Conservation (phyloP, 1,284 basidiomycete species). For the Pholiota adiposa region DNA sequence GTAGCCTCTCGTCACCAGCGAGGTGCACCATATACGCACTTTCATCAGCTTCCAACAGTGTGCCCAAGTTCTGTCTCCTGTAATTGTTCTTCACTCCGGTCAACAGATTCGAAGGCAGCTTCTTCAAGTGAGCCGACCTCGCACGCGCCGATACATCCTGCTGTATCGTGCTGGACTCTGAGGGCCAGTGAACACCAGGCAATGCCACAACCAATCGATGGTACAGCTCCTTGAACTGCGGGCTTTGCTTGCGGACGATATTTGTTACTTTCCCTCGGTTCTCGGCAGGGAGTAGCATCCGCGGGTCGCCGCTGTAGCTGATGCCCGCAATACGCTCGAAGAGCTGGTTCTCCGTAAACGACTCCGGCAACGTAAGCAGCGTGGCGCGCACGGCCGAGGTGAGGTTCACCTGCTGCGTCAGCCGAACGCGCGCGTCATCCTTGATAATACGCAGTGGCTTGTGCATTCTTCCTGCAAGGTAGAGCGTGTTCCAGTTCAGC, state of each 20-base stretch:
- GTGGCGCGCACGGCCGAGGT: conserved; percentile 88
- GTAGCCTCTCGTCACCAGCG: conserved; percentile 65
- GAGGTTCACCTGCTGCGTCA: conserved; percentile 93
- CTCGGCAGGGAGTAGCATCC: conserved; percentile 94
- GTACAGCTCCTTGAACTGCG: conserved; percentile 90
- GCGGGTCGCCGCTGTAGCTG: conserved; percentile 89
- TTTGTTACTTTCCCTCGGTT: conserved; percentile 95
- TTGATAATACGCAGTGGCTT: conserved; percentile 93
- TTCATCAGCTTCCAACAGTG: conserved; percentile 57
- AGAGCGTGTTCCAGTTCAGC: conserved; percentile 91
- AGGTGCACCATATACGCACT: conserved; percentile 76
- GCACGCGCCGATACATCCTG: conserved; percentile 75
- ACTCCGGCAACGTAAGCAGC: conserved; percentile 70
- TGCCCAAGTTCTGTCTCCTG: conserved; percentile 30
- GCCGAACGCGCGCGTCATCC: conserved; percentile 86
- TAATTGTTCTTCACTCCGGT: conserved; percentile 60
- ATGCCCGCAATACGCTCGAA: conserved; percentile 89
- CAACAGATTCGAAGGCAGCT: conserved; percentile 75
- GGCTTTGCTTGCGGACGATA: conserved; percentile 83
- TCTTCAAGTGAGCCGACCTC: conserved; percentile 72
- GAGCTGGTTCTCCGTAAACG: conserved; percentile 81
- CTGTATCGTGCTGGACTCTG: conserved; percentile 52
- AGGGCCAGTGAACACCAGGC: conserved; percentile 75
- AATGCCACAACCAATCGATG: conserved; percentile 77
- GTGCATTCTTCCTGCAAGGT: conserved; percentile 96